phyloP scores from a whole-genome alignment of 345 rosid species.

The Syzygium oleosum region DNA sequence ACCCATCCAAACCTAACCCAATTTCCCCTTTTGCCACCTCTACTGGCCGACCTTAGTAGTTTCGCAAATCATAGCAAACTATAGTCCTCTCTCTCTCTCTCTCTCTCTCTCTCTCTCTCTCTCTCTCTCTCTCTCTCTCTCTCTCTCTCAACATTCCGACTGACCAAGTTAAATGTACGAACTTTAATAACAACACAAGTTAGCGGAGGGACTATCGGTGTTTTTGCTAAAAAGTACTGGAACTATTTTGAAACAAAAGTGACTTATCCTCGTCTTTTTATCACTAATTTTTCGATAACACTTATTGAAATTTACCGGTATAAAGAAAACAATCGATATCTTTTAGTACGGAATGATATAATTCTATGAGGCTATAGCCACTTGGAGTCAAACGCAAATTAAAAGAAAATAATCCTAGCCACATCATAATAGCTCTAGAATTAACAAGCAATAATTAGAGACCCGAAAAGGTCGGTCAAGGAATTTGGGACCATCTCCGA shows the following conservation, averaged over 20 bases:
- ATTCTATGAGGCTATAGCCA: background rate
- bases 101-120: no score
- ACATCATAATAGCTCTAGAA: background rate
- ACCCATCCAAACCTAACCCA: no score
- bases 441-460: background rate
- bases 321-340: no score
- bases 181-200: no score
- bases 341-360: no score
- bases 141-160: no score
- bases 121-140: no score
- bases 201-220: background rate
- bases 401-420: background rate
- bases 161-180: no score
- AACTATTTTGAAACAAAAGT: background rate
- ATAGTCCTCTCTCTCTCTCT: background rate
- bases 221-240: background rate
- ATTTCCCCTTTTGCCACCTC: no score
- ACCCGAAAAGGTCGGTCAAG: background rate
- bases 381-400: background rate
- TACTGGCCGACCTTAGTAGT: no score
- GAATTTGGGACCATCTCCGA: background rate
- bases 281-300: background rate
- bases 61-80: background rate
- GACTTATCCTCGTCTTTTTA: background rate
- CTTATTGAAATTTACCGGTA: no score